Conservation (phyloP, 2,329 filamentous ascomycete genomes). For the Verticillium zaregamsianum region DNA sequence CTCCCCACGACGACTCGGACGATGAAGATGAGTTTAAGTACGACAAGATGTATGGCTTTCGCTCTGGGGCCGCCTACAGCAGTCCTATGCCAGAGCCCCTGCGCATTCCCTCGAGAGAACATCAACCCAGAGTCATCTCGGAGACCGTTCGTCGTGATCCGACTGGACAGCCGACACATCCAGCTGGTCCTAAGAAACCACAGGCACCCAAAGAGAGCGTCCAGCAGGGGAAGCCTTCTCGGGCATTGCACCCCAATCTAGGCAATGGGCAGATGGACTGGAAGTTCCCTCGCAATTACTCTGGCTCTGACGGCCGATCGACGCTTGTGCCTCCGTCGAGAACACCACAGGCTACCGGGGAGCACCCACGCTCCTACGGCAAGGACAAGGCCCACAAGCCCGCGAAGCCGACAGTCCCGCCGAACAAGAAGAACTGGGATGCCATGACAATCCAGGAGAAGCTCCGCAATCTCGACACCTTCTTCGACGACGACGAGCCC, state of each 20-base stretch:
- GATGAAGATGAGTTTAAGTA: not conserved
- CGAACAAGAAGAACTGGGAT: not conserved
- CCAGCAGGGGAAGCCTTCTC: not conserved
- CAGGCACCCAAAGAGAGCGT: not conserved
- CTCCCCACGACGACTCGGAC: conserved; percentile 1
- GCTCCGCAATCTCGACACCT: not conserved
- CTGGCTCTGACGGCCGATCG: not conserved
- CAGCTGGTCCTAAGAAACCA: not conserved
- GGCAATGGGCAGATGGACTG: not conserved
- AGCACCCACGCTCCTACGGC: not conserved
- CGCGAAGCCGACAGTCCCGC: not conserved
- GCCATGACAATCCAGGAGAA: not conserved
- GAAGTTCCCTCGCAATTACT: not conserved
- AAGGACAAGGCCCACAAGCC: not conserved
- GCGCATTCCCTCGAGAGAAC: conserved; percentile 7
- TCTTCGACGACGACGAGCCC: not conserved
- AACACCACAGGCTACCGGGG: not conserved
- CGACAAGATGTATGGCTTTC: conserved; percentile 7
- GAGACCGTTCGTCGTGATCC: no score
- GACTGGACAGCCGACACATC: not conserved
- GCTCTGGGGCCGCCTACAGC: conserved; percentile 12
- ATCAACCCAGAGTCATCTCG: not conserved
- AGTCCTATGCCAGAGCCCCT: conserved; percentile 10
- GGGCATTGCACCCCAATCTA: not conserved
- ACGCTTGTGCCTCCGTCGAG: not conserved